Evolutionary conservation across 345 rosid species (phyloP).

Genomic region (Camelina hispida): DNA sequence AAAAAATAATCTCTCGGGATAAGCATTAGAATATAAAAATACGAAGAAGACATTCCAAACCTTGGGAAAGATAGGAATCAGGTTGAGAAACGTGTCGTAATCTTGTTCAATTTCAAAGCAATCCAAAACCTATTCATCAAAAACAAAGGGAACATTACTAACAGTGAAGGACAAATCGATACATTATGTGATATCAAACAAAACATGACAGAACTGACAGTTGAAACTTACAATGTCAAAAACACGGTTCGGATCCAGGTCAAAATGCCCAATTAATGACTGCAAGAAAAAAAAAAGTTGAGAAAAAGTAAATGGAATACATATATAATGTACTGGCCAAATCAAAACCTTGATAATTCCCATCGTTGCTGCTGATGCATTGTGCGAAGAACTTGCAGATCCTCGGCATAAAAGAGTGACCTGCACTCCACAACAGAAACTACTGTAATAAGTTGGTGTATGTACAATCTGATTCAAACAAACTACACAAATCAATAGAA

Average conservation of each 20-base stretch:
- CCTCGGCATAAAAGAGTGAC: constrained; percentile 89
- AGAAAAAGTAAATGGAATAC: constrained; percentile 32
- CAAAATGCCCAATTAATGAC: constrained; percentile 99
- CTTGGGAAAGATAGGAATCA: constrained; percentile 97
- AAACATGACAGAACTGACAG: constrained; percentile 21
- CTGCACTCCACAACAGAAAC: constrained; percentile 50
- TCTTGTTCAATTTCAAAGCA: constrained; percentile 93
- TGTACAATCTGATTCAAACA: constrained; percentile 14
- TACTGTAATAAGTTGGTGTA: constrained; percentile 31
- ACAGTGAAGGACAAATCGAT: constrained; percentile 23
- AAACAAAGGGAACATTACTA: constrained; percentile 37
- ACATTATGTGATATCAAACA: constrained; percentile 31
- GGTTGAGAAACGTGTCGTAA: constrained; percentile 66
- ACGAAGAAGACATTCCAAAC: constrained; percentile 48
- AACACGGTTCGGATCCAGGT: constrained; percentile 99
- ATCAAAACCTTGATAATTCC: constrained; percentile 89
- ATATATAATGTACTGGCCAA: constrained; percentile 21
- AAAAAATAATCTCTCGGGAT: constrained; percentile 25
- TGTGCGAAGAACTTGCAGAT: constrained; percentile 66
- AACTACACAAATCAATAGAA: constrained; percentile 25
- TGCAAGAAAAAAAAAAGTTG: constrained; percentile 51
- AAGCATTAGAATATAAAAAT: constrained; percentile 21
- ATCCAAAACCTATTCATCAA: constrained; percentile 74
- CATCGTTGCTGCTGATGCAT: constrained; percentile 74
- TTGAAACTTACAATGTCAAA: constrained; percentile 89